These are phyloP conservation scores for Verticillium longisporum DNA, from an alignment of 2,329 filamentous ascomycete genomes.

Conservation along the genomic window DNA sequence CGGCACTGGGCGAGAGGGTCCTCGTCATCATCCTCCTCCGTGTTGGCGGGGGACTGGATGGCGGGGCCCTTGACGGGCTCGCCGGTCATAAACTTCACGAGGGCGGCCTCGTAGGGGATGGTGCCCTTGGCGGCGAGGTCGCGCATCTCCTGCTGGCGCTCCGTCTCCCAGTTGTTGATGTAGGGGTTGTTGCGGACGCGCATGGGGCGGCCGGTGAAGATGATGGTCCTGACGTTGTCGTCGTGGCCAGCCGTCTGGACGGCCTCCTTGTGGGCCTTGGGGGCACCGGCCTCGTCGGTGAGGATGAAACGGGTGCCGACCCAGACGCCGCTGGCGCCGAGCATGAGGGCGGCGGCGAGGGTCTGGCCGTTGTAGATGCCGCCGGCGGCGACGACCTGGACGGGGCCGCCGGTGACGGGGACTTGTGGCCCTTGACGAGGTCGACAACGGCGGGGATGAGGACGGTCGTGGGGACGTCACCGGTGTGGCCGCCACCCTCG, in stretches of 20 bases:
- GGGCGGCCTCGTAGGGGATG: slow-evolving; percentile 89
- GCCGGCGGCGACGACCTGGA: slow-evolving; percentile 89
- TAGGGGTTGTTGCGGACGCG: slow-evolving; percentile 91
- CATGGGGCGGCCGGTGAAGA: slow-evolving; percentile 94
- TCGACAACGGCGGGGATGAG: slow-evolving; percentile 90
- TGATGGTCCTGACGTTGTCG: slow-evolving; percentile 94
- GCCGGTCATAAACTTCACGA: slow-evolving; percentile 63
- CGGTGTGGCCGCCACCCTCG: slow-evolving; percentile 94
- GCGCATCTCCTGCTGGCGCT: slow-evolving; percentile 85
- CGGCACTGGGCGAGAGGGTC: slow-evolving; percentile 87
- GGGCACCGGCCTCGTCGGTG: slow-evolving; percentile 87
- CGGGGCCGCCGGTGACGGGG: slow-evolving; percentile 76
- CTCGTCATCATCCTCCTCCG: slow-evolving; percentile 64
- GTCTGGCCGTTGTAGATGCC: slow-evolving; percentile 91
- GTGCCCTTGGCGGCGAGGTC: slow-evolving; percentile 81
- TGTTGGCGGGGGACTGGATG: slow-evolving; percentile 58
- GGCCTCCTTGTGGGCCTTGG: slow-evolving; percentile 90
- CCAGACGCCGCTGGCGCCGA: slow-evolving; percentile 91
- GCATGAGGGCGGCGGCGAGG: slow-evolving; percentile 83
- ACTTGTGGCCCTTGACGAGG: slow-evolving; percentile 72
- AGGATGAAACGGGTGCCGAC: slow-evolving; percentile 95
- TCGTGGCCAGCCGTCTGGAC: slow-evolving; percentile 88
- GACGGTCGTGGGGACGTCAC: slow-evolving; percentile 84
- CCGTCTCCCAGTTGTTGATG: slow-evolving; percentile 93
- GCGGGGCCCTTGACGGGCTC: slow-evolving; percentile 13